Conservation (phyloP, 192 early-diverging fungal species). For the Chytriomyces confervae region DNA sequence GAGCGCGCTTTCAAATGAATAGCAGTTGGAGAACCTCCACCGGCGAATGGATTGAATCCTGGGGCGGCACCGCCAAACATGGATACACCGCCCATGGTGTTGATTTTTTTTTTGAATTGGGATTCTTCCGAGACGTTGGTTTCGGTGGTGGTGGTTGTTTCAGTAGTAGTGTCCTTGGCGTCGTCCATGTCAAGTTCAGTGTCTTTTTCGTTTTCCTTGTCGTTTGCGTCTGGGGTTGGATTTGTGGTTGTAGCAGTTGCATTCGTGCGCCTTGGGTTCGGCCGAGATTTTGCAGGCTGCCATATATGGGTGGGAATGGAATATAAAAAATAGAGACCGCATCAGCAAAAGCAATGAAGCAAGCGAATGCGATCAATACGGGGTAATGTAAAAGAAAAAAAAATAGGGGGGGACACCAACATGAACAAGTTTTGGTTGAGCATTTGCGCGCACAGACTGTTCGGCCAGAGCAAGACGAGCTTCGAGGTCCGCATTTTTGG, state of each 20-base stretch:
- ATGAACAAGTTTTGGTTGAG: slow-evolving; percentile 14
- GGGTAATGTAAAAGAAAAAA: not conserved
- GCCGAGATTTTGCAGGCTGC: slow-evolving; percentile 2
- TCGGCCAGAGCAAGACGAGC: not conserved
- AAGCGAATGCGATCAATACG: not conserved
- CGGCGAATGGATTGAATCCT: slow-evolving; percentile 39
- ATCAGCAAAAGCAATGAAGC: not conserved
- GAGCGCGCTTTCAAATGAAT: slow-evolving; percentile 26
- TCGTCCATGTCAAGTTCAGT: not conserved
- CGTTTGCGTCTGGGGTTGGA: not conserved
- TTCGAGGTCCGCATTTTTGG: slow-evolving; percentile 7
- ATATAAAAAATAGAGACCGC: not conserved
- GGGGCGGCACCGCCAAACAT: slow-evolving; percentile 21
- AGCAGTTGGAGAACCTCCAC: slow-evolving; percentile 9
- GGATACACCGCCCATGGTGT: slow-evolving; percentile 35
- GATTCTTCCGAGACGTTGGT: not conserved
- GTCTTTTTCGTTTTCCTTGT: not conserved
- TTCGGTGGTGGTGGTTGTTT: not conserved
- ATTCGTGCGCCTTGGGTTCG: not conserved
- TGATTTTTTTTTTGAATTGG: slow-evolving; percentile 28
- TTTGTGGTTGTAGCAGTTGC: not conserved
- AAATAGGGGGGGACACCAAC: not conserved
- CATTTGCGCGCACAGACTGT: not conserved
- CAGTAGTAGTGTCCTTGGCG: not conserved
- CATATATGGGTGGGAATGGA: not conserved